These are phyloP conservation scores for Phascolomyces articulosus DNA, from an alignment of 371 early-diverging fungal species.

Conservation along the genomic window DNA sequence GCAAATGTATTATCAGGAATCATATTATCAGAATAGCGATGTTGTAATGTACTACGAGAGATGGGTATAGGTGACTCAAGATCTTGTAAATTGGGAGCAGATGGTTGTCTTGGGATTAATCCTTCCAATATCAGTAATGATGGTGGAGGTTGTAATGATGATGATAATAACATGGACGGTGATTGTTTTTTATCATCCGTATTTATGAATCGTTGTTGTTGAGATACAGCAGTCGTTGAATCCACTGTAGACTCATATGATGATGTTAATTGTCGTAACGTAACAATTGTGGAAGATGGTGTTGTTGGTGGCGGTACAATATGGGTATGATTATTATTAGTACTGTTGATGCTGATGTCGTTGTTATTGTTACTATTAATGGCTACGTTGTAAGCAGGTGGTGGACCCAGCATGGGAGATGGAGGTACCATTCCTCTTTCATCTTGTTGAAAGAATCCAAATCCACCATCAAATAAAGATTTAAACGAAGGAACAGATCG, in stretches of 20 bases:
- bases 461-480: slow-evolving; percentile 18
- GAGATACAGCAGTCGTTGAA: background rate
- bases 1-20: background rate
- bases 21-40: slow-evolving; percentile 6
- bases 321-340: background rate
- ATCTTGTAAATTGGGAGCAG: slow-evolving; percentile 18
- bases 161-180: background rate
- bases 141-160: background rate
- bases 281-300: background rate
- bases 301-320: background rate
- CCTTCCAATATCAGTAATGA: background rate
- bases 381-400: slow-evolving; percentile 14
- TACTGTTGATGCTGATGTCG: background rate
- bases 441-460: slow-evolving; percentile 16
- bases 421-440: background rate
- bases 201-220: background rate
- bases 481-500: background rate
- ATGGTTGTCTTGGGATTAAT: slow-evolving; percentile 12
- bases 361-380: background rate
- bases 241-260: background rate
- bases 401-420: slow-evolving; percentile 12
- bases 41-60: background rate
- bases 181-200: background rate
- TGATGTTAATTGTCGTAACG: background rate
- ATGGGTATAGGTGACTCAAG: slow-evolving; percentile 5